Evolutionary conservation across 225 moss, liverwort and hornwort genomes (phyloP).

Genomic region (Polytrichum formosum): DNA sequence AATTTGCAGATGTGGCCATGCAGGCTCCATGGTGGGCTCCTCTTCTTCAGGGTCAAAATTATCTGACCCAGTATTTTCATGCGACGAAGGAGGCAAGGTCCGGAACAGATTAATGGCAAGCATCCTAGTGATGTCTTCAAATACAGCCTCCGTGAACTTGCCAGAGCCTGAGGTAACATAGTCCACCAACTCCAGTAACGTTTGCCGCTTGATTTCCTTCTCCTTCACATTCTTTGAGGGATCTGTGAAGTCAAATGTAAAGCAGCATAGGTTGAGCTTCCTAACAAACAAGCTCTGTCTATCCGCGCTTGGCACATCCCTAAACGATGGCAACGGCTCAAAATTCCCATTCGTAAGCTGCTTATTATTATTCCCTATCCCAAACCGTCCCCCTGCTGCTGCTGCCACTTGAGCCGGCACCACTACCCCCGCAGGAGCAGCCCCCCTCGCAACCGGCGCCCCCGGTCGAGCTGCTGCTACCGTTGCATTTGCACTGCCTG

Average conservation of each 20-base stretch:
- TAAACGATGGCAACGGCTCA: constrained; percentile 51
- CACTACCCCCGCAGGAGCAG: neutral
- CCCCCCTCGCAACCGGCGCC: neutral
- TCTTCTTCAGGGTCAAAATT: constrained; percentile 21
- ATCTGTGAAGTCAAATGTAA: constrained; percentile 58
- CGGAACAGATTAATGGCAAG: constrained; percentile 47
- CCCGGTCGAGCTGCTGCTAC: neutral
- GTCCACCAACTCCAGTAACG: constrained; percentile 66
- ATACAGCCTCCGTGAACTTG: constrained; percentile 57
- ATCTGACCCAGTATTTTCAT: constrained; percentile 57
- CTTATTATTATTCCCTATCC: constrained; percentile 3
- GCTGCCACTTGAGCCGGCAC: neutral
- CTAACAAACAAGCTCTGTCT: constrained; percentile 48
- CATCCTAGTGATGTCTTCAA: constrained; percentile 61
- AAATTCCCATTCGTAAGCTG: constrained; percentile 49
- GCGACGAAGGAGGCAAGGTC: constrained; percentile 50
- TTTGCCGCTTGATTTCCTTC: constrained; percentile 61
- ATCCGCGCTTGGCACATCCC: constrained; percentile 58
- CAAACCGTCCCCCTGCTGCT: constrained; percentile 9
- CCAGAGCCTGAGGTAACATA: constrained; percentile 60
- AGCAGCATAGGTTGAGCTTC: constrained; percentile 49
- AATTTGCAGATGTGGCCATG: constrained; percentile 6
- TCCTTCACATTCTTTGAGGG: constrained; percentile 52
- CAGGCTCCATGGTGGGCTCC: neutral
- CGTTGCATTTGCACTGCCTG: constrained; percentile 20